phyloP scores from a whole-genome alignment of 805 yeast genomes.

The Metschnikowia cubensis region DNA sequence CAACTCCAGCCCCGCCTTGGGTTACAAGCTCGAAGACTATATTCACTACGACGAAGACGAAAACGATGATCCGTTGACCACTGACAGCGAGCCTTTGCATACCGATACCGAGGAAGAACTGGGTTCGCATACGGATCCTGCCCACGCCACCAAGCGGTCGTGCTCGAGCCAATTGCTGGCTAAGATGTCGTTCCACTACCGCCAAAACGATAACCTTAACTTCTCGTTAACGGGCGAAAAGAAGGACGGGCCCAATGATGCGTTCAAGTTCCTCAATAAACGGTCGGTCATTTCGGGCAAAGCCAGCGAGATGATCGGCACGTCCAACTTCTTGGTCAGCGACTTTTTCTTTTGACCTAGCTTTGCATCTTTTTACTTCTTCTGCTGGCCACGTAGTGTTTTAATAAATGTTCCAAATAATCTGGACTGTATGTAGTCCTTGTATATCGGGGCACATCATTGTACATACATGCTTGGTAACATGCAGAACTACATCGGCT shows the following conservation, averaged over 20 bases:
- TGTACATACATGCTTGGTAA: no score
- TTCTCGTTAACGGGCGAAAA: constrained; percentile 24
- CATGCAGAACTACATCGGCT: no score
- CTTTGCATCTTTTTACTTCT: background rate
- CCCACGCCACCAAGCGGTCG: background rate
- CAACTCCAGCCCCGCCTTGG: constrained; percentile 24
- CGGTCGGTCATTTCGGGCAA: constrained; percentile 36
- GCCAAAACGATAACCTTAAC: constrained; percentile 34
- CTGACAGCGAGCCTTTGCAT: constrained; percentile 10
- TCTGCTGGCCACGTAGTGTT: constrained; percentile 7
- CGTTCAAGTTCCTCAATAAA: constrained; percentile 32
- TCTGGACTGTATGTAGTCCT: no score
- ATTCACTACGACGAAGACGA: constrained; percentile 30
- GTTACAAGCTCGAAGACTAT: constrained; percentile 31
- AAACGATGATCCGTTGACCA: constrained; percentile 5
- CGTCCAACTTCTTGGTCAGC: constrained; percentile 38
- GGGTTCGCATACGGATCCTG: constrained; percentile 10
- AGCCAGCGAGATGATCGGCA: constrained; percentile 43
- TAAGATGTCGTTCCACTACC: constrained; percentile 37
- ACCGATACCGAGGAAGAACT: constrained; percentile 17
- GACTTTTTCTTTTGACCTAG: constrained; percentile 35
- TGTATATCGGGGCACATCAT: no score
- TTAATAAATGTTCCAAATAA: background rate
- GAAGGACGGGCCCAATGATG: constrained; percentile 22
- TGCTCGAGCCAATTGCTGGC: constrained; percentile 6